Base-by-base conservation (phyloP, 2,329 filamentous ascomycete genomes). In the Mollisiaceae sp. region DNA sequence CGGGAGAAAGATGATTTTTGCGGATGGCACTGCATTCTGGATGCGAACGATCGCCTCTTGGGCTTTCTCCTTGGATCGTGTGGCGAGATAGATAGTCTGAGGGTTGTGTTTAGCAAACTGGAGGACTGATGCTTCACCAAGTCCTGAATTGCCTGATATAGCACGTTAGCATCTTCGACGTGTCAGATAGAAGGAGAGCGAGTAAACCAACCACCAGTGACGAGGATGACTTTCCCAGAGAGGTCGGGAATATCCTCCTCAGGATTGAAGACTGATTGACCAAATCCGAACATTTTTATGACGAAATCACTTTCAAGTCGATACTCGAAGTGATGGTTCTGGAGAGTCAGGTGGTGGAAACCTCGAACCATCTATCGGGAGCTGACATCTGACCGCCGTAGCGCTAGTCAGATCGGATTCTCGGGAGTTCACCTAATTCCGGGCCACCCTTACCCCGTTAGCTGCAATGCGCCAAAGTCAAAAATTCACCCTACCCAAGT, bases 121-220 rank as follows among this genome's bases (percentile, higher is more conserved):
- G 4, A 78, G 67, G 20, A 82, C 73, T 2, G 79, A 77, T 64
- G 78, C 75, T 61, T 77, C 78, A 22, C 84, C 83, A 0, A 86
- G 77, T 0, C 83, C 83, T n/a, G 77, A 72, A 62, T 69, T 73
- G 27, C 70, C 70, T 72, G 43, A n/a, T n/a, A 3, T 8, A 47
- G n/a, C 3, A 18, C n/a, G 43, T n/a, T 20, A 47, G n/a, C 20
- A 18, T 15, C 20, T 12, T 9, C 22, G 32, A 55, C 6, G 9
- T 32, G 50, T 32, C 1, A 36, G 22, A 18, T 32, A 14, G 2
- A 9, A 35, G 38, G 11, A 18, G 2, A 41, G 15, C 20, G 50
- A 3, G 15, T 6, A n/a, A 47, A 22, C 43, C n/a, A 6, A 55
- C 50, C 70, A 67, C 67, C 67, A 11, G 65, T 66, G 15, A 69